Evolutionary conservation across 805 yeast genomes (phyloP), one percentile per base, ranked within the genome.

Genomic region (Jamesozyma spencerorum): DNA sequence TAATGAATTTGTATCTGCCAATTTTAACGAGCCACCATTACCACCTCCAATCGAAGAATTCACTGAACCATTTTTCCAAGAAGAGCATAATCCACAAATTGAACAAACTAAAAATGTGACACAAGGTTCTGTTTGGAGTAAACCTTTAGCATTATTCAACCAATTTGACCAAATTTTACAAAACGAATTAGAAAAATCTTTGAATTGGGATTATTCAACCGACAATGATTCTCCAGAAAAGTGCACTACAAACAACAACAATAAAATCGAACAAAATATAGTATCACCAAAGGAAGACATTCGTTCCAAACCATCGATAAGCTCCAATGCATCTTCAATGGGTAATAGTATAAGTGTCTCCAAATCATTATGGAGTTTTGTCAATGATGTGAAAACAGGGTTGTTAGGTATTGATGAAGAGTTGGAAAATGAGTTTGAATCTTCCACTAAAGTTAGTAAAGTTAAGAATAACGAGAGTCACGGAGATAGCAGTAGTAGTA

Each of bases 81-180:
- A 22, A 22, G 26, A 22, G 10, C 26, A 22, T 10, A 10, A 22
- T 22, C 26, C 26, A 7, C 26, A n/a, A n/a, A n/a, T n/a, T n/a
- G n/a, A n/a, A n/a, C n/a, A n/a, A n/a, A n/a, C n/a, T n/a, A n/a
- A n/a, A n/a, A n/a, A n/a, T n/a, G n/a, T n/a, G n/a, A n/a, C n/a
- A n/a, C n/a, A 42, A 41, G 55, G 47, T 3, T 65, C 69, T 14
- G 50, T 63, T 14, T 66, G 70, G 70, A 58, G 76, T 3, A 77
- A 72, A 49, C 82, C 86, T 1, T 63, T 81, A 34, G 72, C 68
- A 35, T 65, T 79, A 38, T 67, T 81, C 36, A 85, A 78, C 48
- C 85, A 78, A 46, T 71, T 81, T 51, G 90, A 81, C 55, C 75
- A 72, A 39, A 65, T 79, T 58, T 63, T 81, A 26, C 85, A 77